Conservation (phyloP, 257 asterid species). For the Fraxinus excelsior region DNA sequence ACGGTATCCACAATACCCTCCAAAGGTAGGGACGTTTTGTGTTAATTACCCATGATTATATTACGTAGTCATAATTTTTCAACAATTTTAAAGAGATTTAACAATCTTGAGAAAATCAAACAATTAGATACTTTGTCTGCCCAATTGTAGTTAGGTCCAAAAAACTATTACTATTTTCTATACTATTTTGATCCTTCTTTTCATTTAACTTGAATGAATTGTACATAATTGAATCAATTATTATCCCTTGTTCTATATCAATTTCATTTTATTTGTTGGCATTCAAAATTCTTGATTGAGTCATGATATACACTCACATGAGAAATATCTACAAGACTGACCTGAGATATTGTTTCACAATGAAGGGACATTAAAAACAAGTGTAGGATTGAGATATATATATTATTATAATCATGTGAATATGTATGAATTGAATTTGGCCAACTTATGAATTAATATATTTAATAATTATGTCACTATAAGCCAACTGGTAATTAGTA, state of each 20-base stretch:
- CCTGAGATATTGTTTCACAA: conserved; percentile 25
- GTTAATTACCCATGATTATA: background rate
- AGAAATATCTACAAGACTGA: conserved; percentile 38
- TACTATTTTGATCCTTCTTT: background rate
- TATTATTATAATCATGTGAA: conserved; percentile 28
- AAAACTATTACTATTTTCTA: background rate
- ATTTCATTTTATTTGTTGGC: background rate
- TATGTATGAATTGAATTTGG: conserved; percentile 47
- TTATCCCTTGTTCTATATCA: too few relatives aligned
- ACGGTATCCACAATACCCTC: too few relatives aligned
- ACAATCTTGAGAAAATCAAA: background rate
- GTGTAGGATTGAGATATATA: conserved; percentile 9
- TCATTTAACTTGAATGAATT: background rate
- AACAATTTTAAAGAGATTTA: background rate
- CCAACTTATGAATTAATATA: conserved; percentile 24
- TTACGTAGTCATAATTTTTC: background rate
- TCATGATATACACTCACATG: conserved; percentile 41
- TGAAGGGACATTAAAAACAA: background rate
- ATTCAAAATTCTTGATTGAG: conserved; percentile 3
- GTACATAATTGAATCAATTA: too few relatives aligned
- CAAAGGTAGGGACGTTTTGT: too few relatives aligned
- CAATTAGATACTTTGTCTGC: background rate
- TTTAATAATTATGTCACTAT: conserved; percentile 31
- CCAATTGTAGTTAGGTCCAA: background rate
- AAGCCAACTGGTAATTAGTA: conserved; percentile 50